A percentile compares a stretch with the other conserved stretches of the same genome.
Evolutionary conservation across 768 basidiomycete species (phyloP).

Genomic region (Termitomyces sp.): DNA sequence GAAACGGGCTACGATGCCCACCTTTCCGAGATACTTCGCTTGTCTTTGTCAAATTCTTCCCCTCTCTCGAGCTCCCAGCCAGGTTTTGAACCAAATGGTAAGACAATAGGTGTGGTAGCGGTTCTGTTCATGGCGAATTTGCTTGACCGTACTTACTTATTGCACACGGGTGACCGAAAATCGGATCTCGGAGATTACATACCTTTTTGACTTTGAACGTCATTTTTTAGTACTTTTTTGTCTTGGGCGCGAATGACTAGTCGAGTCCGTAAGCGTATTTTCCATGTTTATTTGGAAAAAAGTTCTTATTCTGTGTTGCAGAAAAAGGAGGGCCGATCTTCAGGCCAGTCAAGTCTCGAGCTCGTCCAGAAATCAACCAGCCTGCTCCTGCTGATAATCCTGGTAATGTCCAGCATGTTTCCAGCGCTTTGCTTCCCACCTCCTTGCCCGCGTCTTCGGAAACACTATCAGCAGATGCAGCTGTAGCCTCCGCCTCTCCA

Average conservation of each 20-base stretch:
- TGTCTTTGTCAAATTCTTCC: constrained; percentile 33
- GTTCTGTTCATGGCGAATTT: constrained; percentile 14
- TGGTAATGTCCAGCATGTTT: background rate
- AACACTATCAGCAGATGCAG: background rate
- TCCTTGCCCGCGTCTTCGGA: constrained; percentile 1
- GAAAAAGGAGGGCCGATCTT: constrained; percentile 75
- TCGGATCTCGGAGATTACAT: constrained; percentile 13
- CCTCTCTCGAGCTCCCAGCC: constrained; percentile 58
- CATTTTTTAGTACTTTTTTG: background rate
- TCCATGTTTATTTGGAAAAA: background rate
- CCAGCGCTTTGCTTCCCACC: background rate
- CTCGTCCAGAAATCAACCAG: constrained; percentile 37
- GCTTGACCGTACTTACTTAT: constrained; percentile 15
- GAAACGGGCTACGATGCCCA: constrained; percentile 17
- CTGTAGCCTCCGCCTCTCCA: background rate
- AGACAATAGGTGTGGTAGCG: constrained; percentile 22
- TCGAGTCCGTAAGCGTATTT: constrained; percentile 58
- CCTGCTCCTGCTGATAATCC: constrained; percentile 15
- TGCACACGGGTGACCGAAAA: constrained; percentile 3
- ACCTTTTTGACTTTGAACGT: constrained; percentile 1
- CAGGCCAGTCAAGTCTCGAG: constrained; percentile 60
- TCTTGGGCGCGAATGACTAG: constrained; percentile 38
- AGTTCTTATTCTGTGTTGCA: constrained; percentile 26
- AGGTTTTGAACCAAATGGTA: constrained; percentile 57
- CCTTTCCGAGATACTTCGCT: constrained; percentile 61